phyloP scores from a whole-genome alignment of 139 green algal species.

The Raphidocelis subcapitata region DNA sequence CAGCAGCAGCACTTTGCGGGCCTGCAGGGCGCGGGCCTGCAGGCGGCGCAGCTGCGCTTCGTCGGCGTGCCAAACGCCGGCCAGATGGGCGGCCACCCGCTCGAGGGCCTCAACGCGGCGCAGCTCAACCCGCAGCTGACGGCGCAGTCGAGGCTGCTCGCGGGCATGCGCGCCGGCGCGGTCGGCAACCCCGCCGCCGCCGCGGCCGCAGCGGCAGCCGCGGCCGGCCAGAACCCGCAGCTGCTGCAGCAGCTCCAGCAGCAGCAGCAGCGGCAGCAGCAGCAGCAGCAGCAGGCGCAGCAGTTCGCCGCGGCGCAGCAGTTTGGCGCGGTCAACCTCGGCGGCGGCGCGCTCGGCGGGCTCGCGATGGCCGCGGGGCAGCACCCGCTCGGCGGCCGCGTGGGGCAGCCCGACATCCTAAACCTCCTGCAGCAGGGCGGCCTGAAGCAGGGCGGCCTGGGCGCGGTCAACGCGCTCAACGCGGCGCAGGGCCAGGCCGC shows the following conservation, averaged over 20 bases:
- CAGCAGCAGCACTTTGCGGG: too few relatives aligned
- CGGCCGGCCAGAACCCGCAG: conserved; percentile 10
- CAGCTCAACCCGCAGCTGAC: too few relatives aligned
- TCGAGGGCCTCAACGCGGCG: too few relatives aligned
- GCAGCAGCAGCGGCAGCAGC: conserved; percentile 27
- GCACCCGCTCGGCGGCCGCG: neutral
- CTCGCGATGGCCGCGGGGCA: neutral
- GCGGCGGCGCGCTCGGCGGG: neutral
- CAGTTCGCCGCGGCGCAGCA: neutral
- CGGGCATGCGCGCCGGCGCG: neutral
- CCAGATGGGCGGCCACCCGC: too few relatives aligned
- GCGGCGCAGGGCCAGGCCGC: conserved; percentile 1
- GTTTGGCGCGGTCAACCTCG: neutral
- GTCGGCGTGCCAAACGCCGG: too few relatives aligned
- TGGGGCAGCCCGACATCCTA: conserved; percentile 16
- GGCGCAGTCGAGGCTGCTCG: too few relatives aligned
- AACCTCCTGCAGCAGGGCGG: neutral
- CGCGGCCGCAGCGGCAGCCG: conserved; percentile 3
- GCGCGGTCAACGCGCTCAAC: neutral
- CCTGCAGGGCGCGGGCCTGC: too few relatives aligned
- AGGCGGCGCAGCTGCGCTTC: too few relatives aligned
- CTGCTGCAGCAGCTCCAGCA: conserved; percentile 12
- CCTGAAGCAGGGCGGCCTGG: conserved; percentile 6
- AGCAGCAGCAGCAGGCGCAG: conserved; percentile 19
- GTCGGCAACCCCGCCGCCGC: neutral